Evolutionary conservation across 1,139 yeast species (phyloP).

Genomic region (Geotrichum histeridarum): DNA sequence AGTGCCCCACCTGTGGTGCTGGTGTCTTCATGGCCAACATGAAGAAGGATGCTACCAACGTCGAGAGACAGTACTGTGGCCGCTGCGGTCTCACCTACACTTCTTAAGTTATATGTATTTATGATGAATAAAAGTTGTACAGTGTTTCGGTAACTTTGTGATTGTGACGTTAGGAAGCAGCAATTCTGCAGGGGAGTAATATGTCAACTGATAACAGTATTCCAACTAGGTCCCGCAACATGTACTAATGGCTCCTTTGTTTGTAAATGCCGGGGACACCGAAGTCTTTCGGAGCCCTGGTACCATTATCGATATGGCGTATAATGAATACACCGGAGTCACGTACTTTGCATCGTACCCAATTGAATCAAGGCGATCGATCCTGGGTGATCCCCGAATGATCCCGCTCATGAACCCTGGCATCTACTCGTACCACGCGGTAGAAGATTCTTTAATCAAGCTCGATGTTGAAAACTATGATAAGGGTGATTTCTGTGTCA

Average conservation of each 20-base stretch:
- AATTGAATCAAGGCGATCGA: background rate
- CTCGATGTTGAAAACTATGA: background rate
- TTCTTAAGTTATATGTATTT: conserved; percentile 11
- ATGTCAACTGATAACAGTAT: too few species aligned
- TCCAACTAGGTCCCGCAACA: too few species aligned
- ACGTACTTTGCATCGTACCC: background rate
- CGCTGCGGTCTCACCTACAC: conserved; percentile 91
- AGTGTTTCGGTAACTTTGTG: background rate
- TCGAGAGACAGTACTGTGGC: conserved; percentile 99
- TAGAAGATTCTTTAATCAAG: background rate
- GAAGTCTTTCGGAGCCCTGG: background rate
- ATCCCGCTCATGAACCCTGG: background rate
- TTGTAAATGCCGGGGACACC: too few species aligned
- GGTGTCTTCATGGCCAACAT: conserved; percentile 99
- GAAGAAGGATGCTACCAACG: conserved; percentile 92
- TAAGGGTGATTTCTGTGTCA: background rate
- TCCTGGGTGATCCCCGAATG: background rate
- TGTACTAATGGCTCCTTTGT: too few species aligned
- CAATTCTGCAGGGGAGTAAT: too few species aligned
- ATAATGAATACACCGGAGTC: background rate
- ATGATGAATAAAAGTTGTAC: background rate
- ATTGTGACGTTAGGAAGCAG: too few species aligned
- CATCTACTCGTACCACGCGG: background rate
- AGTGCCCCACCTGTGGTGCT: conserved; percentile 97
- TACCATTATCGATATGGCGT: background rate